Percentiles rank a stretch among this genome's conserved stretches.
Conservation (phyloP, 176 grass and related monocot species). For the Phoenix roebelenii region DNA sequence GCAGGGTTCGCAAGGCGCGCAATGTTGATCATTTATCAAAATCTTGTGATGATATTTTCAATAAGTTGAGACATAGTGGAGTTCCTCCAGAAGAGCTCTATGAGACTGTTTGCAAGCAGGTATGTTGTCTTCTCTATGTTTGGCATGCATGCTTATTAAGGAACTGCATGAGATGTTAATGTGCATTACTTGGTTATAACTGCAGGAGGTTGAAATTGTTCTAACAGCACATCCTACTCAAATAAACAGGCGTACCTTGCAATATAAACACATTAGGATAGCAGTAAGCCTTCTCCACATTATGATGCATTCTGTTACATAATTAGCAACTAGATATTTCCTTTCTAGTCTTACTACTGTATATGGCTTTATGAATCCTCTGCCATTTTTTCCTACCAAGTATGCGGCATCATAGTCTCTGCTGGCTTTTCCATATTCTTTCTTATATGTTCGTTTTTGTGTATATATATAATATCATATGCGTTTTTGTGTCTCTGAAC, state of each 20-base stretch:
- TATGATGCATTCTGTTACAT: neutral
- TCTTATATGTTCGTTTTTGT: too few relatives aligned
- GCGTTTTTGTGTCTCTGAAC: too few relatives aligned
- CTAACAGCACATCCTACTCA: conserved; percentile 93
- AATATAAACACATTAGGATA: conserved; percentile 89
- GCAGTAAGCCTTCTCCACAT: conserved; percentile 36
- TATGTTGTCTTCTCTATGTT: conserved; percentile 7
- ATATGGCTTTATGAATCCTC: too few relatives aligned
- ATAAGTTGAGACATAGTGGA: conserved; percentile 72
- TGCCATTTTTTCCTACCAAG: too few relatives aligned
- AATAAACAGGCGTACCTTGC: conserved; percentile 83
- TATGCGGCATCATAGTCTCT: too few relatives aligned
- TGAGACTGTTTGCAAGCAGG: conserved; percentile 83
- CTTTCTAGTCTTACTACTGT: too few relatives aligned
- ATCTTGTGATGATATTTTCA: conserved; percentile 86
- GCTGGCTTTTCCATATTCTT: too few relatives aligned
- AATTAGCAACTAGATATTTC: too few relatives aligned
- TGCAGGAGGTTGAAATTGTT: conserved; percentile 91
- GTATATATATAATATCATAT: too few relatives aligned
- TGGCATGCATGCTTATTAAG: too few relatives aligned
- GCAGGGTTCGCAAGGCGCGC: conserved; percentile 55
- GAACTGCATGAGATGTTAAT: neutral
- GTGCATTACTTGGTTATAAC: neutral
- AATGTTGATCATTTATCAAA: conserved; percentile 41
- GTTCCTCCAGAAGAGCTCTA: conserved; percentile 55